Conservation (phyloP, 73 alveolate genomes). For the Vitrella brassicaformis region DNA sequence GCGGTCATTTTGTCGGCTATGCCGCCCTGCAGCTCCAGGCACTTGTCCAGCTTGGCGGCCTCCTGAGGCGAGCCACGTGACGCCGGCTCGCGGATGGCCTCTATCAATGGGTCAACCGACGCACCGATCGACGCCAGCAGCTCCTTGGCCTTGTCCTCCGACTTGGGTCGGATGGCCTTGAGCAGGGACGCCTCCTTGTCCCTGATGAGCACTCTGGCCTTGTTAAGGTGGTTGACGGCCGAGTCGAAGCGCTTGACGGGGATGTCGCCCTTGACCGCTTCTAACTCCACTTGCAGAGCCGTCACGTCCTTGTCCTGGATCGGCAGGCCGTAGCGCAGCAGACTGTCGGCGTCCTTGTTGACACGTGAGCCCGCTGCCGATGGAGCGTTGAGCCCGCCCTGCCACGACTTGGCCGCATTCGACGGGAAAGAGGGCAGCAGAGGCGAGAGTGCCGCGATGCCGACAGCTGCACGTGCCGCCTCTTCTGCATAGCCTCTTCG, state of each 20-base stretch:
- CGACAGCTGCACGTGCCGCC: no score
- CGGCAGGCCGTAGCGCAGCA: not conserved
- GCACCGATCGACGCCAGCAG: not conserved
- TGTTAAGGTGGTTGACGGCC: not conserved
- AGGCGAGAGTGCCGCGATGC: no score
- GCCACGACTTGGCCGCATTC: not conserved
- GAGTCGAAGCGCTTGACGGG: not conserved
- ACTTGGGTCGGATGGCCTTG: not conserved
- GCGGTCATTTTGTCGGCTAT: not conserved
- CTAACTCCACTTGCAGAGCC: not conserved
- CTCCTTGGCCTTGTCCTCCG: not conserved
- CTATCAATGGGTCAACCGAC: not conserved
- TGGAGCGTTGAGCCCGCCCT: not conserved
- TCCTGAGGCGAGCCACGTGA: not conserved
- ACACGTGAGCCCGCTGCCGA: not conserved
- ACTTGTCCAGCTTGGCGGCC: not conserved
- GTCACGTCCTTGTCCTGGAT: not conserved
- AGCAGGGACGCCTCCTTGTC: not conserved
- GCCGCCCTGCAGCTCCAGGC: not conserved
- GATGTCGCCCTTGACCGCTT: not conserved
- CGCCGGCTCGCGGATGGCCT: not conserved
- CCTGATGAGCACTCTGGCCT: not conserved
- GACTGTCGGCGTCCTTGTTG: not conserved
- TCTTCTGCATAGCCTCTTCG: no score
- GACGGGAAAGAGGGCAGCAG: no score